Percentiles rank a stretch among this genome's conserved stretches.
Evolutionary conservation across 2,329 filamentous ascomycete genomes (phyloP).

Genomic region (Alternaria brassicae): DNA sequence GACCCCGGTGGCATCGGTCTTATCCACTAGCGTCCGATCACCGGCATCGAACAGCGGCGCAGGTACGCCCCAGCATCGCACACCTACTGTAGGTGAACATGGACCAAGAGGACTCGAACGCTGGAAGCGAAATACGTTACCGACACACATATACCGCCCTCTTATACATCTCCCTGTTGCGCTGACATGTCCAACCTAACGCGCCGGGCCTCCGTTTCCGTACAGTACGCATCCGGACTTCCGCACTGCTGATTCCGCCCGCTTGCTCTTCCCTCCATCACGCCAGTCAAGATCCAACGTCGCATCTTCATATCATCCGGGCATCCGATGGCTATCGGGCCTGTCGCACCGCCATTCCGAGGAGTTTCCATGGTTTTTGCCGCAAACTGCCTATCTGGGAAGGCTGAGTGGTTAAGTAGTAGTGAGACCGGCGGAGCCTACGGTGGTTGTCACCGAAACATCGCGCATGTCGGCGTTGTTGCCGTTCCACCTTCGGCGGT

Average conservation of each 20-base stretch:
- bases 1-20: not conserved
- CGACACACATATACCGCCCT: not conserved
- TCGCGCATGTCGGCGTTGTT: not conserved
- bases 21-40: not conserved
- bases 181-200: not conserved
- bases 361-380: slow-evolving; percentile 3
- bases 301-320: not conserved
- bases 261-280: not conserved
- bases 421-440: not conserved
- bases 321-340: slow-evolving; percentile 12
- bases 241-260: not conserved
- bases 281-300: not conserved
- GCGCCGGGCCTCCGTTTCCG: not conserved
- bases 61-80: not conserved
- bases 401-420: not conserved
- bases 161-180: not conserved
- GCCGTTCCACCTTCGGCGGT: not conserved
- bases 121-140: not conserved
- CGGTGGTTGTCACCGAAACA: slow-evolving; percentile 2
- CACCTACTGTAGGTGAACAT: not conserved
- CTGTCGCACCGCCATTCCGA: slow-evolving; percentile 6
- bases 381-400: slow-evolving; percentile 3
- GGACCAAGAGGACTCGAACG: not conserved
- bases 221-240: not conserved
- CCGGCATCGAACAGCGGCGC: not conserved